These are phyloP conservation scores for Crucihimalaya himalaica DNA, from an alignment of 345 rosid genomes.

Conservation along the genomic window DNA sequence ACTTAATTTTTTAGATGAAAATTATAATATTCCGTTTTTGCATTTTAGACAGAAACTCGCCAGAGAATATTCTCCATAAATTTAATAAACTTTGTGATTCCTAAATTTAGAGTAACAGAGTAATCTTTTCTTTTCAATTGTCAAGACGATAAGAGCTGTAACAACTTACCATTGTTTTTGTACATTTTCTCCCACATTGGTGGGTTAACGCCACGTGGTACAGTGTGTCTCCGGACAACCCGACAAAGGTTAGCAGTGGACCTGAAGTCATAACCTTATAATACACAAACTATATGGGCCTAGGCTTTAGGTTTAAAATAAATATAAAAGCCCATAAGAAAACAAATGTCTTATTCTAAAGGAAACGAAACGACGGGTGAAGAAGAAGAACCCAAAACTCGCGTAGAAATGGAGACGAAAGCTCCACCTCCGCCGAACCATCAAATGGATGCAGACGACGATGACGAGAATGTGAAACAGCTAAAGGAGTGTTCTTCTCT, in stretches of 20 bases:
- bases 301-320: neutral
- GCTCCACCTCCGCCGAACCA: slow-evolving; percentile 41
- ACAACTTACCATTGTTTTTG: neutral
- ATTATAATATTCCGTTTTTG: neutral
- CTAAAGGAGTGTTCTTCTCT: slow-evolving; percentile 75
- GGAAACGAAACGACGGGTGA: neutral
- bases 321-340: slow-evolving; percentile 10
- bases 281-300: slow-evolving; percentile 8
- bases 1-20: slow-evolving; percentile 28
- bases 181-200: slow-evolving; percentile 21
- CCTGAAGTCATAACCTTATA: slow-evolving; percentile 25
- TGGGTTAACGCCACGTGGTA: slow-evolving; percentile 26
- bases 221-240: slow-evolving; percentile 7
- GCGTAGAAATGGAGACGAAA: slow-evolving; percentile 18
- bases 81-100: neutral
- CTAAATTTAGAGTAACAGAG: slow-evolving; percentile 26
- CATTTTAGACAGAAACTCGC: slow-evolving; percentile 19
- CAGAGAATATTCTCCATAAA: slow-evolving; percentile 24
- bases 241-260: slow-evolving; percentile 42
- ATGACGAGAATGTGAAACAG: slow-evolving; percentile 88
- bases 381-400: neutral
- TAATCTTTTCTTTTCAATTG: neutral
- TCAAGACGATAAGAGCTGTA: neutral
- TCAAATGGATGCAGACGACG: slow-evolving; percentile 71
- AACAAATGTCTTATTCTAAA: too few relatives aligned